These are phyloP conservation scores for Pseudogymnoascus sp. DNA, from an alignment of 2,329 filamentous ascomycete genomes.

Conservation along the genomic window DNA sequence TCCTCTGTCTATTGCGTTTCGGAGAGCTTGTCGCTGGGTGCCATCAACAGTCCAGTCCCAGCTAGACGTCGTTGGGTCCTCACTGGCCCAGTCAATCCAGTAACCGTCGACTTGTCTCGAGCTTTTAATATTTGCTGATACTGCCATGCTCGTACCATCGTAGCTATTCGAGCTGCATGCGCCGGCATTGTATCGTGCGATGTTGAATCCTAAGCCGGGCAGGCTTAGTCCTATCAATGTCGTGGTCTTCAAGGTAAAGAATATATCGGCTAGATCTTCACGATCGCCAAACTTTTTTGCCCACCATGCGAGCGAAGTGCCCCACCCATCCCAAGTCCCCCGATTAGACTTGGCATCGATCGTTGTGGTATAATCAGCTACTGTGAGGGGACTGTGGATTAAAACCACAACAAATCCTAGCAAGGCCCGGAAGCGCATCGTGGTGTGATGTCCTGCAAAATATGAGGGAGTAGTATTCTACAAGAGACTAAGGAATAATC, in stretches of 20 bases:
- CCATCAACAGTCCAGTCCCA: constrained; percentile 37
- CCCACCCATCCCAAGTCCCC: constrained; percentile 39
- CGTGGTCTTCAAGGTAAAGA: constrained; percentile 32
- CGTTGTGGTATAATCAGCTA: constrained; percentile 28
- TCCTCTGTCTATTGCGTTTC: constrained; percentile 31
- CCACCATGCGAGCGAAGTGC: constrained; percentile 39
- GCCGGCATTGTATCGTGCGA: constrained; percentile 38
- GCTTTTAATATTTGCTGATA: constrained; percentile 32
- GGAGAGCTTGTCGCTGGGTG: constrained; percentile 34
- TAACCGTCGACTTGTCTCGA: constrained; percentile 35
- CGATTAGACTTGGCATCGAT: constrained; percentile 30
- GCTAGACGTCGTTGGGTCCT: constrained; percentile 29
- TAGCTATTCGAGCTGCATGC: constrained; percentile 33
- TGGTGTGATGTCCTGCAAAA: too few species aligned
- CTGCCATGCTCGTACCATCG: constrained; percentile 30
- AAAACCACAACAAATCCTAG: background rate
- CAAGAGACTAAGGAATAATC: background rate
- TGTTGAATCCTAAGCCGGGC: constrained; percentile 36
- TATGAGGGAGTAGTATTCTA: background rate
- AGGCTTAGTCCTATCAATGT: constrained; percentile 27
- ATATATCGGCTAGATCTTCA: constrained; percentile 35
- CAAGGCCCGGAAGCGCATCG: background rate
- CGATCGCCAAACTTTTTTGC: constrained; percentile 34
- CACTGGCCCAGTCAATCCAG: constrained; percentile 34
- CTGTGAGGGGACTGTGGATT: background rate